These are phyloP conservation scores for Annona squamosa DNA, from an alignment of 164 flowering plant genomes.

Conservation along the genomic window DNA sequence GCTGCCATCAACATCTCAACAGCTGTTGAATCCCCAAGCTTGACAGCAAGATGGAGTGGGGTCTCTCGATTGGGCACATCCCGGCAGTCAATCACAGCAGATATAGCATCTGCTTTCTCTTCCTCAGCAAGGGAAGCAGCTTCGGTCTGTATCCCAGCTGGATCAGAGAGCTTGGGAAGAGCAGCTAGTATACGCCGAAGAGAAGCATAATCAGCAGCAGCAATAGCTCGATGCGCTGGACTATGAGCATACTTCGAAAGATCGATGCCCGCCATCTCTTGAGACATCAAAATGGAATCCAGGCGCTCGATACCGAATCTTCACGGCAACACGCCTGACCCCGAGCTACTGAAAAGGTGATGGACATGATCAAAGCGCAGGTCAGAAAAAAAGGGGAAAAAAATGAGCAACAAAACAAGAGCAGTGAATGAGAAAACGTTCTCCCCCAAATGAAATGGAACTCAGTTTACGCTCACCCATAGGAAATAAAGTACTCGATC, in stretches of 20 bases:
- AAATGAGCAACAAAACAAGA: neutral
- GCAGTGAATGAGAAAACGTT: neutral
- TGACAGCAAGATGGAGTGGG: constrained; percentile 83
- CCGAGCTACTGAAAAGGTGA: neutral
- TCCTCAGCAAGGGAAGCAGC: constrained; percentile 55
- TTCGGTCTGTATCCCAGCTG: constrained; percentile 52
- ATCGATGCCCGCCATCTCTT: constrained; percentile 42
- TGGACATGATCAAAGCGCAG: too few relatives aligned
- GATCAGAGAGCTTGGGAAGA: constrained; percentile 52
- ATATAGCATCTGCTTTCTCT: constrained; percentile 64
- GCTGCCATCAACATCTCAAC: constrained; percentile 77
- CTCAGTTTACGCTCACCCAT: neutral
- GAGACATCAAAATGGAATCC: constrained; percentile 12
- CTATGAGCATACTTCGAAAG: constrained; percentile 55
- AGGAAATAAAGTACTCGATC: neutral
- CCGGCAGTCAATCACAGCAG: constrained; percentile 62
- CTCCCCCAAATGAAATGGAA: neutral
- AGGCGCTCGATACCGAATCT: constrained; percentile 4
- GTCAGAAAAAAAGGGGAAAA: too few relatives aligned
- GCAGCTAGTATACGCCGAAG: constrained; percentile 47
- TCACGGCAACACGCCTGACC: neutral
- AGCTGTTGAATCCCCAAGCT: constrained; percentile 52
- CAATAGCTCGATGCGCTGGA: constrained; percentile 64
- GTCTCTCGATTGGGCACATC: constrained; percentile 82
- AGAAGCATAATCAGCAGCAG: constrained; percentile 41